These are phyloP conservation scores for Aspergillus transmontanensis DNA, from an alignment of 2,329 filamentous ascomycete species.

Conservation along the genomic window DNA sequence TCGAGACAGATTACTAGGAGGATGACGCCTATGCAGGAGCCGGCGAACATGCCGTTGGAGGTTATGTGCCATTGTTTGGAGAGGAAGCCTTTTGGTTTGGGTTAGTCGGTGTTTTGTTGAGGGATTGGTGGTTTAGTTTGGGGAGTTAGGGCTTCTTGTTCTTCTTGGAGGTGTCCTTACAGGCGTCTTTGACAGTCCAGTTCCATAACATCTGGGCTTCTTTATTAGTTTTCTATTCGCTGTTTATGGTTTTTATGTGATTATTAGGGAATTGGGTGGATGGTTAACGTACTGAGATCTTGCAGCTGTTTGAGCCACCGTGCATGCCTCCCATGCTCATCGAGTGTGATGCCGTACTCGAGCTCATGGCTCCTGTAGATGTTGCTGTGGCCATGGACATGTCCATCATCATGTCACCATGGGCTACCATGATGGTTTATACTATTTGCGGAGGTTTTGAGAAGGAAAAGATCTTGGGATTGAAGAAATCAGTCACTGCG, in stretches of 20 bases:
- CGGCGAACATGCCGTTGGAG: conserved; percentile 72
- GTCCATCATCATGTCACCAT: conserved; percentile 47
- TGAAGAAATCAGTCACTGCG: neutral
- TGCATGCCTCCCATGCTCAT: conserved; percentile 6
- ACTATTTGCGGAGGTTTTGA: no score
- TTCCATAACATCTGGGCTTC: conserved; percentile 33
- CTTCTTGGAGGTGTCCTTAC: conserved; percentile 7
- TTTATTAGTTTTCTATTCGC: neutral
- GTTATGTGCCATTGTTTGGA: conserved; percentile 69
- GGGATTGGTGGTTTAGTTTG: no score
- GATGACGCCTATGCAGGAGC: conserved; percentile 76
- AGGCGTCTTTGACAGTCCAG: conserved; percentile 32
- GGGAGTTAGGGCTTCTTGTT: neutral
- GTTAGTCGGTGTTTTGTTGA: neutral
- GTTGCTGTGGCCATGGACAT: conserved; percentile 61
- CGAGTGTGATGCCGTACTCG: neutral
- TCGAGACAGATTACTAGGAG: conserved; percentile 74
- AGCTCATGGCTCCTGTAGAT: conserved; percentile 12
- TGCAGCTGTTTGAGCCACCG: conserved; percentile 17
- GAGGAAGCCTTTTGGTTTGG: conserved; percentile 61
- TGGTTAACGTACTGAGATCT: conserved; percentile 27
- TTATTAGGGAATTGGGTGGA: neutral
- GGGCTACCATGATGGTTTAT: neutral
- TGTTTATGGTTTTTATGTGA: no score
- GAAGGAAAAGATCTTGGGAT: neutral